A percentile compares a stretch with the other conserved stretches of the same genome.
Evolutionary conservation across 1,284 basidiomycete genomes (phyloP).

Genomic region (Sparassis latifolia): DNA sequence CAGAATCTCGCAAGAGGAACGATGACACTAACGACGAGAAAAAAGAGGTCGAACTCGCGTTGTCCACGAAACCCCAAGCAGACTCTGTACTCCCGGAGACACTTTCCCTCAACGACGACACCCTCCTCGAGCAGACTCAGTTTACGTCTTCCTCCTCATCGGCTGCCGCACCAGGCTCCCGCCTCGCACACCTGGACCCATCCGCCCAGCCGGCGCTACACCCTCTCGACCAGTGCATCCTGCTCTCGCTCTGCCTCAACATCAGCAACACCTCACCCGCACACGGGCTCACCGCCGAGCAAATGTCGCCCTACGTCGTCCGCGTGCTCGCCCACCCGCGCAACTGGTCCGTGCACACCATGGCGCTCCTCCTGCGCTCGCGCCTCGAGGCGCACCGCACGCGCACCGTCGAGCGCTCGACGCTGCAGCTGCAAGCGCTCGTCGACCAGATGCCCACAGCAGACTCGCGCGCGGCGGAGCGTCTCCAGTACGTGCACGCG

Average conservation of each 20-base stretch:
- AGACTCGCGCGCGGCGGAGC: slow-evolving; percentile 64
- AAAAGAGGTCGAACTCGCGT: slow-evolving; percentile 15
- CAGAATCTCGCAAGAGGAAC: slow-evolving; percentile 67
- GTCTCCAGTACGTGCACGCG: slow-evolving; percentile 74
- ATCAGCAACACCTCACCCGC: slow-evolving; percentile 83
- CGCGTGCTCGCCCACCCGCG: slow-evolving; percentile 82
- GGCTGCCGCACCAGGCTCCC: slow-evolving; percentile 31
- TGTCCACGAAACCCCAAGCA: slow-evolving; percentile 1
- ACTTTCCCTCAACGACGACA: slow-evolving; percentile 90
- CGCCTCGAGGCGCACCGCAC: slow-evolving; percentile 82
- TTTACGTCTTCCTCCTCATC: slow-evolving; percentile 61
- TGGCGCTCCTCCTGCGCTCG: slow-evolving; percentile 86
- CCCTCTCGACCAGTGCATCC: slow-evolving; percentile 87
- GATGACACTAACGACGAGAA: slow-evolving; percentile 20
- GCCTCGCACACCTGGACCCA: slow-evolving; percentile 70
- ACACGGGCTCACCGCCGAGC: slow-evolving; percentile 83
- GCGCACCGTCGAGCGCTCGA: slow-evolving; percentile 85
- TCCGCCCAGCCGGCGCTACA: slow-evolving; percentile 80
- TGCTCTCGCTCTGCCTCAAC: slow-evolving; percentile 85
- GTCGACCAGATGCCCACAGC: slow-evolving; percentile 92
- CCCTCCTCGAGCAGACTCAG: slow-evolving; percentile 88
- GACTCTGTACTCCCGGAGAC: slow-evolving; percentile 60
- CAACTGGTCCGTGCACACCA: slow-evolving; percentile 94
- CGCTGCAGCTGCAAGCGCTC: slow-evolving; percentile 86
- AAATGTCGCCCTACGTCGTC: slow-evolving; percentile 86